Evolutionary conservation across 2,329 filamentous ascomycete genomes (phyloP).

Genomic region (Diplodia scrobiculata): DNA sequence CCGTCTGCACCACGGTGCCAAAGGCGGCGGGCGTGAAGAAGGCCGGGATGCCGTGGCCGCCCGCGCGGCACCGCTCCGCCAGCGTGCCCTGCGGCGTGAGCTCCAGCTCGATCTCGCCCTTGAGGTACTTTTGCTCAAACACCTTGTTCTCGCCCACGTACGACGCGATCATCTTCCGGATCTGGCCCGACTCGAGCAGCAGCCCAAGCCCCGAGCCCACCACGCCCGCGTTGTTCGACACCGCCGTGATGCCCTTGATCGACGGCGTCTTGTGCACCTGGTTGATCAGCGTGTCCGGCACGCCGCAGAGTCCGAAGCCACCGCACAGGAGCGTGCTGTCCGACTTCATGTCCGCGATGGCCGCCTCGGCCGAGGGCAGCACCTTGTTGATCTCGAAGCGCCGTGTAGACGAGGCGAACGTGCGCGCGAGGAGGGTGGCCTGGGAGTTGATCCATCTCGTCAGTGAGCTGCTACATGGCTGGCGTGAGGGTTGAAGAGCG

Average conservation of each 20-base stretch:
- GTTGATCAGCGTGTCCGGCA: conserved; percentile 47
- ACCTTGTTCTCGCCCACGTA: conserved; percentile 78
- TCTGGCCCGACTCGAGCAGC: conserved; percentile 68
- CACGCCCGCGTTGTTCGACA: conserved; percentile 78
- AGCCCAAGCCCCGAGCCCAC: conserved; percentile 69
- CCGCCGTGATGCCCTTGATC: conserved; percentile 65
- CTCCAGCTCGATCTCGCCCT: conserved; percentile 73
- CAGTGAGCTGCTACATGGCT: neutral
- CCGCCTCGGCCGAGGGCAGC: conserved; percentile 44
- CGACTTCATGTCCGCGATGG: conserved; percentile 45
- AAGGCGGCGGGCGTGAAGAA: conserved; percentile 75
- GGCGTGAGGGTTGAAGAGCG: neutral
- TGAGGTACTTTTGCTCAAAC: conserved; percentile 73
- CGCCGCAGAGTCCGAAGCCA: conserved; percentile 46
- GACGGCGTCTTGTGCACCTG: conserved; percentile 43
- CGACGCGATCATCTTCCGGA: conserved; percentile 71
- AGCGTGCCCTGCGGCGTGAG: conserved; percentile 75
- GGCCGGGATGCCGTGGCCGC: conserved; percentile 74
- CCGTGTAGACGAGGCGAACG: conserved; percentile 40
- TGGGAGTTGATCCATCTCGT: neutral
- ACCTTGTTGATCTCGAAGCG: conserved; percentile 47
- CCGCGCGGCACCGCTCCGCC: conserved; percentile 71
- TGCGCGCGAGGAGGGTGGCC: conserved; percentile 37
- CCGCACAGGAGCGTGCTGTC: conserved; percentile 43
- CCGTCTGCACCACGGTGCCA: conserved; percentile 67